phyloP scores from a whole-genome alignment of 768 basidiomycete species.

The Phylloporus scabripes region DNA sequence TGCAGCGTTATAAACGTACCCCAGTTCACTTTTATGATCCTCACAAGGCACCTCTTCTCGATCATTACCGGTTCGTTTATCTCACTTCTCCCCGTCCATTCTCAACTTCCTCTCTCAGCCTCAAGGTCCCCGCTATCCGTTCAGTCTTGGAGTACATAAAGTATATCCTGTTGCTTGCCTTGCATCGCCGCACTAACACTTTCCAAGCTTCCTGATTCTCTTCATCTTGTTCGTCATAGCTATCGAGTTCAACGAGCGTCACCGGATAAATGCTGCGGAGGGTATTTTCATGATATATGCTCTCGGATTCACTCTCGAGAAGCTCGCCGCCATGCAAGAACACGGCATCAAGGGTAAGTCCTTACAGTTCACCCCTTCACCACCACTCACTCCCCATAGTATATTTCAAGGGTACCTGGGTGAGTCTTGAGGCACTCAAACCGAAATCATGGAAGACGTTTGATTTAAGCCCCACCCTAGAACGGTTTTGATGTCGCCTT shows the following conservation, averaged over 20 bases:
- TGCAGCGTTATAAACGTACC: constrained; percentile 85
- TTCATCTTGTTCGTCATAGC: constrained; percentile 77
- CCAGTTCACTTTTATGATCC: constrained; percentile 95
- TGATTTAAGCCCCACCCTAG: constrained; percentile 32
- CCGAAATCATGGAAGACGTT: constrained; percentile 8
- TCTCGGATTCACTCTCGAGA: constrained; percentile 85
- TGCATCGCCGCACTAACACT: background rate
- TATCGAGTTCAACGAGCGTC: constrained; percentile 64
- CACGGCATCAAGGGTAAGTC: constrained; percentile 79
- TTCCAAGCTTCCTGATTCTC: constrained; percentile 61
- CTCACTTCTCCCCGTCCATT: background rate
- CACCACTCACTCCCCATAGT: constrained; percentile 37
- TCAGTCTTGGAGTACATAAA: constrained; percentile 87
- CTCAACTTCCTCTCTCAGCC: constrained; percentile 34
- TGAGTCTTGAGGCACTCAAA: constrained; percentile 26
- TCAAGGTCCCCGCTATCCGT: constrained; percentile 91
- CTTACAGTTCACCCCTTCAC: background rate
- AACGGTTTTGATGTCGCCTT: constrained; percentile 94
- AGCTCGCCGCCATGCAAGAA: constrained; percentile 92
- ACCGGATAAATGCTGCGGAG: constrained; percentile 63
- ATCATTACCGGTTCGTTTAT: constrained; percentile 77
- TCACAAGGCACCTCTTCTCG: constrained; percentile 86
- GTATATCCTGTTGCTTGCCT: constrained; percentile 34
- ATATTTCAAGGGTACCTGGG: constrained; percentile 84
- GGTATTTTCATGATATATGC: constrained; percentile 71